Conservation (phyloP, 2,329 filamentous ascomycete species). For the Pleurostoma richardsiae region DNA sequence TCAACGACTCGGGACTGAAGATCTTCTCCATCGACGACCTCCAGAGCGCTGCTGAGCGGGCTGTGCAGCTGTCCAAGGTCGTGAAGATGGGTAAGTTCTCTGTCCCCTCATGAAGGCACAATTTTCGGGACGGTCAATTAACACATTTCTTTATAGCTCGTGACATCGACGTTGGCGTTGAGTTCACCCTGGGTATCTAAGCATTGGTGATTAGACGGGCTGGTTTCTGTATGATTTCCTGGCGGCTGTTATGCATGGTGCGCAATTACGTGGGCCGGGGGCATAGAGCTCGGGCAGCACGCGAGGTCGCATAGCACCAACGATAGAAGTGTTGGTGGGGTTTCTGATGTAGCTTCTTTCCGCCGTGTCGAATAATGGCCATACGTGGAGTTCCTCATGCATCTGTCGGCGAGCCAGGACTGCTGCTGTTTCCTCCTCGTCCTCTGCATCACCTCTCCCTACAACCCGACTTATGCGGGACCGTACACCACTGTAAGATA, state of each 20-base stretch:
- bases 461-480: neutral
- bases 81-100: conserved; percentile 84
- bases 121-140: neutral
- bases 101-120: neutral
- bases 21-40: conserved; percentile 99
- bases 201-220: conserved; percentile 4
- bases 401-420: neutral
- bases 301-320: neutral
- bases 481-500: too few relatives aligned
- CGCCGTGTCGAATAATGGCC: neutral
- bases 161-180: conserved; percentile 94
- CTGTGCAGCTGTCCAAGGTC: conserved; percentile 97
- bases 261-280: neutral
- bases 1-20: conserved; percentile 97
- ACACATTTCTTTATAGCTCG: conserved; percentile 51
- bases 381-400: neutral
- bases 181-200: conserved; percentile 93
- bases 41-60: conserved; percentile 94
- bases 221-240: neutral
- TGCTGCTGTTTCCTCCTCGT: neutral
- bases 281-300: neutral
- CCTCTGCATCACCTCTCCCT: neutral
- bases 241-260: neutral
- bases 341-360: neutral
- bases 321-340: neutral